Evolutionary conservation across 176 grass and related monocot species (phyloP).

Genomic region (Paspalum vaginatum): DNA sequence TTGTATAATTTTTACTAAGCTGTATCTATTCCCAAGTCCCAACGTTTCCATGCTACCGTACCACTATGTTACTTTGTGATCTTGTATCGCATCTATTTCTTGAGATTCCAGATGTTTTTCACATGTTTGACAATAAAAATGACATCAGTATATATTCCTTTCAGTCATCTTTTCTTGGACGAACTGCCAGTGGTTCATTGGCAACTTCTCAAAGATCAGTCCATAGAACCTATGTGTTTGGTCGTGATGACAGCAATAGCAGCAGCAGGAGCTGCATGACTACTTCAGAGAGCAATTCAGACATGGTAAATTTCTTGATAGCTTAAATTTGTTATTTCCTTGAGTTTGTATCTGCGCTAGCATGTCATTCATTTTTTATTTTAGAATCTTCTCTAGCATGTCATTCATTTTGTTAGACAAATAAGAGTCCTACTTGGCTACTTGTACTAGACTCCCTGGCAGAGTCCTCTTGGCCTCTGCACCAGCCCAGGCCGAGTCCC

Average conservation of each 20-base stretch:
- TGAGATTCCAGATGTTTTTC: neutral
- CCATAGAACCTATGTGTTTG: slow-evolving; percentile 74
- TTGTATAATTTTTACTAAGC: neutral
- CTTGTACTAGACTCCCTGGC: too few relatives aligned
- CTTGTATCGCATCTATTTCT: neutral
- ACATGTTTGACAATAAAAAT: neutral
- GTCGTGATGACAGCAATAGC: slow-evolving; percentile 81
- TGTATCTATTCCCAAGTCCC: neutral
- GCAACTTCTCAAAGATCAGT: slow-evolving; percentile 67
- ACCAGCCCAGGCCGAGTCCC: too few relatives aligned
- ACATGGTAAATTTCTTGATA: slow-evolving; percentile 44
- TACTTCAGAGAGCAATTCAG: slow-evolving; percentile 50
- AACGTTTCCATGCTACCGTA: slow-evolving; percentile 11
- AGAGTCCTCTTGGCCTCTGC: too few relatives aligned
- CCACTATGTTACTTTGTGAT: neutral
- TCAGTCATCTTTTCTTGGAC: slow-evolving; percentile 85
- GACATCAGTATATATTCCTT: slow-evolving; percentile 32
- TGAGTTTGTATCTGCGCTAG: neutral
- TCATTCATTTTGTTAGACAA: too few relatives aligned
- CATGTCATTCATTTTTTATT: neutral
- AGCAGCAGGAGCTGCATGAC: slow-evolving; percentile 64
- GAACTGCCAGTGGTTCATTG: slow-evolving; percentile 60
- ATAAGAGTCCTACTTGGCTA: too few relatives aligned
- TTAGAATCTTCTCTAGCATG: too few relatives aligned
- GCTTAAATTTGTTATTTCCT: neutral